Base-by-base conservation (phyloP, 2,329 filamentous ascomycete genomes). In the Microcyclospora pomicola region DNA sequence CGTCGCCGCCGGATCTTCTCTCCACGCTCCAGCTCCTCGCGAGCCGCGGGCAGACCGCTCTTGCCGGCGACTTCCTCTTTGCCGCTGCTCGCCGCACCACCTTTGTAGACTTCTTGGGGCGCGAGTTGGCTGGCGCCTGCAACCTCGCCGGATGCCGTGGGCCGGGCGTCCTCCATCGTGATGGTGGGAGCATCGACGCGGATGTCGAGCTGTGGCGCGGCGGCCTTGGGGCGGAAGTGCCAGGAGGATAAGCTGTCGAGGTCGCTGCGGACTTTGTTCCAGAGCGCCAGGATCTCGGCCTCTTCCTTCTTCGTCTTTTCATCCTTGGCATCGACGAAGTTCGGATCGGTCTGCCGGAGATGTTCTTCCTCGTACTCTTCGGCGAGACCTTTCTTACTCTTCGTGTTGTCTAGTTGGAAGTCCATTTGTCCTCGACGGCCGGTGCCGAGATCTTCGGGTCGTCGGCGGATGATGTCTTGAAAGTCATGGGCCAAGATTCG, bases 321-420 rank as follows among this genome's bases (percentile, higher is more conserved):
- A 52, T 92, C 82, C 27, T 80, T 75, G 49, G 79, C 75, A 59
- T 84, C 85, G 42, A 91, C 73, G 55, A 85, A 93, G 28, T 74
- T 79, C 46, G 85, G 81, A 59, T 95, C 82, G 2, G 74, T 73
- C 37, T 74, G 71, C 55, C 82, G 80, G 44, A 88, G 67, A 59
- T 94, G 84, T 49, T 96, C 87, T 55, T 91, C 81, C 62, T 96
- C 91, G 65, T 96, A 98, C 36, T 94, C 71, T 52, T 95, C 87
- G 0, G 86, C 88, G 10, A 98, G 74, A 45, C 84, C 78, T 61
- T 93, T 81, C 55, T 81, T 75, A n/a, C 78, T 74, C 61, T 94
- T 95, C 49, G 71, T 80, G 59, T 96, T 87, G 51, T 92, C 82
- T 9, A 96, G 68, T 45, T 88, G 81, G 42, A 88, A 70, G 37